Base-by-base conservation (phyloP, 228 moss, liverwort and hornwort species). In the Sphagnum magellanicum region DNA sequence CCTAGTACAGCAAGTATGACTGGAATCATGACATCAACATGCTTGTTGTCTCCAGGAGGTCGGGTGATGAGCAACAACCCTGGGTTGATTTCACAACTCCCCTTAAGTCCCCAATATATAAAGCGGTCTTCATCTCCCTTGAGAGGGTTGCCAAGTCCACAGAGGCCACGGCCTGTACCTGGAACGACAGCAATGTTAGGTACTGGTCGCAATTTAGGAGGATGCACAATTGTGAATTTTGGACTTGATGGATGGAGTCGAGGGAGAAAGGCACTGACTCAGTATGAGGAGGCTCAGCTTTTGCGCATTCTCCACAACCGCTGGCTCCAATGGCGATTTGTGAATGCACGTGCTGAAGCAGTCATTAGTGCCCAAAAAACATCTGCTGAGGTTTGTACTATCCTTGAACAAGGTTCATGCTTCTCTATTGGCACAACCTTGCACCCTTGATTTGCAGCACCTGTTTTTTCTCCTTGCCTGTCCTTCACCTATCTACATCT, bases 251-350 rank as follows among this genome's bases (percentile, higher is more conserved):
- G 88, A 59, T 88, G 93, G 13, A 73, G 84, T 62, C 83, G 86
- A 76, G 98, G 94, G 47, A 98, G 94, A 69, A 90, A 90, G 73
- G 84, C 87, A 50, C 74, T 98, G 87, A 98, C 87, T 60, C 98
- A 98, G 61, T 94, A 93, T 75, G 98, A 98, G 63, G 98, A 98
- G 77, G 90, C 89, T 46, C 87, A 91, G 72, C 72, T 90, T 61
- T 77, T 98, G 59, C 87, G 98, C 64, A 89, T 98, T 77, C 83
- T 93, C 59, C 98, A 98, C 76, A 98, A 98, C 63, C 88, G 98
- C 57, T 98, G 90, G 81, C 72, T 98, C 82, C 98, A 98, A 71
- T 98, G 93, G 98, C 91, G 98, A 58, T 98, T 89, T 69, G 87
- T 98, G 47, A 98, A 98, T 82, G 94, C 98, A 47, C 85, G 90